Evolutionary conservation across 306 rosid genomes (phyloP).

Genomic region (Corylus americana): DNA sequence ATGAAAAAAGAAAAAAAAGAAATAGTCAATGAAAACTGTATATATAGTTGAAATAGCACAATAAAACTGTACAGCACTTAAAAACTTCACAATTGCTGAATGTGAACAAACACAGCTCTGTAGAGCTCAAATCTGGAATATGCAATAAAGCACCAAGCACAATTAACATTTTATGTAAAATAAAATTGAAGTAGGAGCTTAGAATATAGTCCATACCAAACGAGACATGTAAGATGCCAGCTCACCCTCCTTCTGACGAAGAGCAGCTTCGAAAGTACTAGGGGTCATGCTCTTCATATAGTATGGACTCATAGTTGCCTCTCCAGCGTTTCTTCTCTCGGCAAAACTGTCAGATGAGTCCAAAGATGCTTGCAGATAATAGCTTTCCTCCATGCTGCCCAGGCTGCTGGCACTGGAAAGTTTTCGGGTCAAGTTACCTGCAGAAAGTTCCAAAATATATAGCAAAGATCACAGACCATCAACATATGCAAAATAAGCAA

Average conservation of each 20-base stretch:
- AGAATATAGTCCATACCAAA: conserved; percentile 58
- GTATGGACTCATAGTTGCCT: conserved; percentile 77
- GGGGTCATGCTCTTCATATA: conserved; percentile 94
- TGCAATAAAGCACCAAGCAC: neutral
- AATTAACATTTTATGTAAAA: neutral
- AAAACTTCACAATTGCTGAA: neutral
- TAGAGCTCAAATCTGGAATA: conserved; percentile 17
- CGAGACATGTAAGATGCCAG: conserved; percentile 98
- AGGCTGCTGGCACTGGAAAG: conserved; percentile 85
- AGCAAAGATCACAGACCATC: conserved; percentile 22
- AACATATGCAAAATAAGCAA: conserved; percentile 23
- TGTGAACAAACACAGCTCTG: conserved; percentile 14
- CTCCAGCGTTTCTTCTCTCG: conserved; percentile 75
- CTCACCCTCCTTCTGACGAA: conserved; percentile 99
- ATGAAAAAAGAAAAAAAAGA: conserved; percentile 22
- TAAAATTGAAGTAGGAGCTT: conserved; percentile 11
- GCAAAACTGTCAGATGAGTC: conserved; percentile 73
- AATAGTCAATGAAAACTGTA: conserved; percentile 9
- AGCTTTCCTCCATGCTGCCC: conserved; percentile 97
- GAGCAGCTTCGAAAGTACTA: conserved; percentile 91
- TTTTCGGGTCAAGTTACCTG: conserved; percentile 79
- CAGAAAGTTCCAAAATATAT: conserved; percentile 21
- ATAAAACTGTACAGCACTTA: conserved; percentile 19
- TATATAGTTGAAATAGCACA: conserved; percentile 9
- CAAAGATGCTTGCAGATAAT: conserved; percentile 92